A percentile compares a stretch with the other conserved stretches of the same genome.
Conservation (phyloP, 306 rosid species). For the Acacia acuminata region DNA sequence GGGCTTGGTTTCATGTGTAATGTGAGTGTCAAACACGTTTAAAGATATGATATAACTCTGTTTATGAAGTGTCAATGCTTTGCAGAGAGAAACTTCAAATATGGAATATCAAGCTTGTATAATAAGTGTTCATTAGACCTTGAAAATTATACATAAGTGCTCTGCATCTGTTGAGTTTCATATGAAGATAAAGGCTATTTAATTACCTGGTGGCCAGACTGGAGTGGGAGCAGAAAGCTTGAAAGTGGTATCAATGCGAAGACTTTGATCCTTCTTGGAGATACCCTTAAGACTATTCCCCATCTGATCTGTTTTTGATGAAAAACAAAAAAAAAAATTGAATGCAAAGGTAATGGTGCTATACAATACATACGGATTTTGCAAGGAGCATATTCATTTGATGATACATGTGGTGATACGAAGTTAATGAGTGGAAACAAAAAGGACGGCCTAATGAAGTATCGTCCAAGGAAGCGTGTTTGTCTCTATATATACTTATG, state of each 20-base stretch:
- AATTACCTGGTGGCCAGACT: neutral
- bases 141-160: neutral
- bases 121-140: neutral
- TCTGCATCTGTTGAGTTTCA: neutral
- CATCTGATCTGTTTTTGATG: neutral
- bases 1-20: neutral
- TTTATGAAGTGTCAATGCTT: neutral
- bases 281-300: neutral
- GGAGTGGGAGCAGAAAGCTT: neutral
- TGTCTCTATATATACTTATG: neutral
- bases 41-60: neutral
- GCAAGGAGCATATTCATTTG: conserved; percentile 30
- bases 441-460: neutral
- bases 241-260: neutral
- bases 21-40: neutral
- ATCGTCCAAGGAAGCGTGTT: conserved; percentile 39
- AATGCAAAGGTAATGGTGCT: neutral
- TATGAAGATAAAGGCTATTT: neutral
- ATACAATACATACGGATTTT: neutral
- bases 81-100: too few species aligned
- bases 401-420: neutral
- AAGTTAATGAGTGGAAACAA: neutral
- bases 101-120: neutral
- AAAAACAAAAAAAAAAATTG: neutral
- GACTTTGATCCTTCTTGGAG: neutral